Percentiles rank a stretch among this genome's conserved stretches.
These are phyloP conservation scores for Tricholoma furcatifolium DNA, from an alignment of 768 basidiomycete genomes.

Conservation along the genomic window DNA sequence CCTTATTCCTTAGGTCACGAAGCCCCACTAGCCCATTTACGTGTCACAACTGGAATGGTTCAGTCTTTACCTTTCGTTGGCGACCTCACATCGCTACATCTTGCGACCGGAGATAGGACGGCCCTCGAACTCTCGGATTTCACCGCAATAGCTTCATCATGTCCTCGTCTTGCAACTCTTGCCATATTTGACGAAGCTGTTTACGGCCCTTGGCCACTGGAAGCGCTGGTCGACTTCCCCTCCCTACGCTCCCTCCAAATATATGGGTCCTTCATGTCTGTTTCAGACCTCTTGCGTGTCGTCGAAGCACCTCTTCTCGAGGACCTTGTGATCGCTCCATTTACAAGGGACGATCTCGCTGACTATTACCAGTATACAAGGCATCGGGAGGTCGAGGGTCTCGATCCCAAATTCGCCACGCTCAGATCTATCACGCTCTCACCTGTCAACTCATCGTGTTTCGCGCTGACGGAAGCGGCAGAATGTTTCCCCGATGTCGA, in stretches of 20 bases:
- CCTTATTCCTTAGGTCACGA: constrained; percentile 3
- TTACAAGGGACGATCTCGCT: constrained; percentile 13
- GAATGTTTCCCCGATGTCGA: constrained; percentile 16
- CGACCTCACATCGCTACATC: constrained; percentile 13
- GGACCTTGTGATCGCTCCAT: constrained; percentile 13
- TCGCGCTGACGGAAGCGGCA: constrained; percentile 7
- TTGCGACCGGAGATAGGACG: constrained; percentile 10
- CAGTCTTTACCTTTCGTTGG: constrained; percentile 7
- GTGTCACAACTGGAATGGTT: constrained; percentile 13
- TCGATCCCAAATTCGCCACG: constrained; percentile 10
- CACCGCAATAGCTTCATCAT: constrained; percentile 8
- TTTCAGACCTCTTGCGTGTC: constrained; percentile 17
- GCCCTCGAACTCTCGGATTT: constrained; percentile 7
- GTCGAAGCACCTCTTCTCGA: constrained; percentile 7
- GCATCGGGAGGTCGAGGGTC: background rate
- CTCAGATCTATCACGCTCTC: constrained; percentile 15
- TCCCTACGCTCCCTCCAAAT: constrained; percentile 14
- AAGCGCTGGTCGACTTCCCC: constrained; percentile 12
- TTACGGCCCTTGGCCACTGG: constrained; percentile 15
- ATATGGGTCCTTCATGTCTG: constrained; percentile 16
- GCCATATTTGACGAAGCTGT: constrained; percentile 17
- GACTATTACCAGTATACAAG: constrained; percentile 8
- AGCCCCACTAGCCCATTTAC: constrained; percentile 9
- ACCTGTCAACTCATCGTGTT: constrained; percentile 11
- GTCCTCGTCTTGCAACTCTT: constrained; percentile 9